Conservation (phyloP, 495 filamentous ascomycete species). For the Penicillium diatomitis region DNA sequence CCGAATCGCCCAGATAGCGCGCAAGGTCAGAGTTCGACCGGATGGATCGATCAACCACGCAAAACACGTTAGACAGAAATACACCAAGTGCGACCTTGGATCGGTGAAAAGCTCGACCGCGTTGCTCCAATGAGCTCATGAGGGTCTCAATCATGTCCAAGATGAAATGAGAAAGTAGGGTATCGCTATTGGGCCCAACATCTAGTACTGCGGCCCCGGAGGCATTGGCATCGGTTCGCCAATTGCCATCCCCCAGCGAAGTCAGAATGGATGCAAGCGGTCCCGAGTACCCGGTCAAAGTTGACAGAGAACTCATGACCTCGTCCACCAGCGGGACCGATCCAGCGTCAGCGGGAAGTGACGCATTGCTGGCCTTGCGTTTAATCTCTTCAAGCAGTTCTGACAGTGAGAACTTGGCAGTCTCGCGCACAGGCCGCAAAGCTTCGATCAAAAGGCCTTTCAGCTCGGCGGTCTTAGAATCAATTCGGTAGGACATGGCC, state of each 20-base stretch:
- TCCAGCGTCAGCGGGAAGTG: slow-evolving; percentile 72
- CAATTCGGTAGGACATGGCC: slow-evolving; percentile 66
- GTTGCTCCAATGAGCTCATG: slow-evolving; percentile 67
- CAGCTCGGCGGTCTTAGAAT: slow-evolving; percentile 73
- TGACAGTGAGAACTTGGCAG: slow-evolving; percentile 74
- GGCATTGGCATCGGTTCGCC: slow-evolving; percentile 50
- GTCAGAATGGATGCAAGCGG: slow-evolving; percentile 84
- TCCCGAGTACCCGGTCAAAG: slow-evolving; percentile 78
- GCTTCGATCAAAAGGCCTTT: slow-evolving; percentile 76
- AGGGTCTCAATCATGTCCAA: slow-evolving; percentile 76
- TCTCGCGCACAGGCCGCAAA: slow-evolving; percentile 81
- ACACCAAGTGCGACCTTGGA: slow-evolving; percentile 73
- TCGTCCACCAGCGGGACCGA: slow-evolving; percentile 70
- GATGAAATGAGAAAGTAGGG: slow-evolving; percentile 83
- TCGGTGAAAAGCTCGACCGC: slow-evolving; percentile 63
- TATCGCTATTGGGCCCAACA: slow-evolving; percentile 78
- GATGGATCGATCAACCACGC: slow-evolving; percentile 78
- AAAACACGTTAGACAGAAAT: slow-evolving; percentile 84
- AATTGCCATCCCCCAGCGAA: slow-evolving; percentile 87
- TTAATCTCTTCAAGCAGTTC: slow-evolving; percentile 84
- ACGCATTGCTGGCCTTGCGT: slow-evolving; percentile 48
- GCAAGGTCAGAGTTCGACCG: slow-evolving; percentile 64
- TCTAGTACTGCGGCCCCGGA: slow-evolving; percentile 69
- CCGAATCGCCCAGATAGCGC: slow-evolving; percentile 55
- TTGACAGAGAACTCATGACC: slow-evolving; percentile 78